phyloP scores from a whole-genome alignment of 805 yeast genomes.

The Hanseniaspora occidentalis region DNA sequence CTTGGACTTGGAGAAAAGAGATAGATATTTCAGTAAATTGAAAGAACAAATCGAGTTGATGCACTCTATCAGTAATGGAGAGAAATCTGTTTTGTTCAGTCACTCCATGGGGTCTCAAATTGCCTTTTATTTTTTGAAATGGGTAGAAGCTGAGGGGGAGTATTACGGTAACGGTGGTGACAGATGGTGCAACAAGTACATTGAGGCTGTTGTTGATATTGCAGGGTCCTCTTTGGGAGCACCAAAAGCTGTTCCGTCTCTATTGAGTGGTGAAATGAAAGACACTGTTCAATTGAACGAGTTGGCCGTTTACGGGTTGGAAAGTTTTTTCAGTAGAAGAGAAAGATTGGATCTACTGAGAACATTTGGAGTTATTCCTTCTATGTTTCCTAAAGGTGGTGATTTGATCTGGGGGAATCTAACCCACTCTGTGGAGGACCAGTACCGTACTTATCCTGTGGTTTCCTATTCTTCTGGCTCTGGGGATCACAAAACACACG shows the following conservation, averaged over 20 bases:
- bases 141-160: slow-evolving; percentile 87
- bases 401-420: slow-evolving; percentile 76
- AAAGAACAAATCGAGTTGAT: slow-evolving; percentile 61
- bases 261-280: slow-evolving; percentile 95
- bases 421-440: slow-evolving; percentile 60
- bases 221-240: slow-evolving; percentile 89
- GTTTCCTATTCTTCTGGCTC: slow-evolving; percentile 5
- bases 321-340: slow-evolving; percentile 79
- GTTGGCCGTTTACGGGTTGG: slow-evolving; percentile 86
- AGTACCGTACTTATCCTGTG: too few species aligned
- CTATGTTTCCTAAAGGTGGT: slow-evolving; percentile 97
- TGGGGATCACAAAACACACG: too few species aligned
- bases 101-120: slow-evolving; percentile 98
- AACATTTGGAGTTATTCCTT: slow-evolving; percentile 87
- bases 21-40: slow-evolving; percentile 69
- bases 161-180: slow-evolving; percentile 85
- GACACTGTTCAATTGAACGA: slow-evolving; percentile 93
- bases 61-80: slow-evolving; percentile 33
- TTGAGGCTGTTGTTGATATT: slow-evolving; percentile 74
- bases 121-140: slow-evolving; percentile 76
- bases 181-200: slow-evolving; percentile 74
- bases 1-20: slow-evolving; percentile 77
- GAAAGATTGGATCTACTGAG: slow-evolving; percentile 81
- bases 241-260: slow-evolving; percentile 85
- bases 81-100: slow-evolving; percentile 66